These are phyloP conservation scores for Pseudogymnoascus sp. DNA, from an alignment of 2,329 filamentous ascomycete genomes.

Conservation along the genomic window DNA sequence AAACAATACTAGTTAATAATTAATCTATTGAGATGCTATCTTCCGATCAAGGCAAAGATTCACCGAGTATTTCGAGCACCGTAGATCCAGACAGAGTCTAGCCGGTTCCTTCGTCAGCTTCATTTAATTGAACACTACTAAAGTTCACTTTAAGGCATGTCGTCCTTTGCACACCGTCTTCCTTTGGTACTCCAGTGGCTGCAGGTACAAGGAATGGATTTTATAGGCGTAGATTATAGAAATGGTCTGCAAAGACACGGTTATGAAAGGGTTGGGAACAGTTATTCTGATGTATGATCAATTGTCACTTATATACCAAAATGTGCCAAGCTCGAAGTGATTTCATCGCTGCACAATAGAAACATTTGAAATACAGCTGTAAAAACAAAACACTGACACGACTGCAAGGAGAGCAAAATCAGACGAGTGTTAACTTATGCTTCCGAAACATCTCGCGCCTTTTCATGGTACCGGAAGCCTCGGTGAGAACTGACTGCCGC, in stretches of 20 bases:
- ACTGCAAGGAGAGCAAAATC: background rate
- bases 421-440: background rate
- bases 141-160: background rate
- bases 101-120: background rate
- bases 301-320: background rate
- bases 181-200: background rate
- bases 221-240: background rate
- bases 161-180: background rate
- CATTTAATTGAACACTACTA: background rate
- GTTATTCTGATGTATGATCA: background rate
- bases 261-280: background rate
- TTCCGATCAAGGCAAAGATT: background rate
- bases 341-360: background rate
- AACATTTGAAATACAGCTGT: background rate
- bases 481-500: background rate
- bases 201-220: background rate
- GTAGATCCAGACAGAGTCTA: background rate
- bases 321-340: background rate
- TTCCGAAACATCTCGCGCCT: background rate
- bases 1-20: background rate
- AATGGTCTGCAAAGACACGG: background rate
- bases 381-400: background rate
- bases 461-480: background rate
- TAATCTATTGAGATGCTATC: background rate
- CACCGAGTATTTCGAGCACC: background rate